Percentiles rank a stretch among this genome's conserved stretches.
phyloP scores from a whole-genome alignment of 257 asterid species.

The Mentha longifolia region DNA sequence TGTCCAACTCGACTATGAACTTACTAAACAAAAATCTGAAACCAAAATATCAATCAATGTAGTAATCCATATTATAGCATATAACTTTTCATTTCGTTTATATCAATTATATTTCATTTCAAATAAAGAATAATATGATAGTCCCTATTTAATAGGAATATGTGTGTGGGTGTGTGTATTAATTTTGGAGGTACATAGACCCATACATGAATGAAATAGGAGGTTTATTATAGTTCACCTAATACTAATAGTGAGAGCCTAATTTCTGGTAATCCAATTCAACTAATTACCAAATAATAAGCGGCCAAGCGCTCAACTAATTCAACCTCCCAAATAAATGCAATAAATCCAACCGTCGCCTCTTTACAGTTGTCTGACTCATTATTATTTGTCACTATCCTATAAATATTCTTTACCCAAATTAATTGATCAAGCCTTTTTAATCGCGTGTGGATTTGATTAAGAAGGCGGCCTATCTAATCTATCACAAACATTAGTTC shows the following conservation, averaged over 20 bases:
- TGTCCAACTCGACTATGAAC: too few relatives aligned
- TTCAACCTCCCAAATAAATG: slow-evolving; percentile 29
- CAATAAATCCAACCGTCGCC: slow-evolving; percentile 18
- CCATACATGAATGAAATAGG: not conserved
- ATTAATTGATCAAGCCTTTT: not conserved
- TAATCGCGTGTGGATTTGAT: not conserved
- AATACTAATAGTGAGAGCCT: too few relatives aligned
- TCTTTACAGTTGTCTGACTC: too few relatives aligned
- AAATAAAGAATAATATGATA: too few relatives aligned
- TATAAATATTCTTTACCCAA: not conserved
- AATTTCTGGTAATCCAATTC: slow-evolving; percentile 31
- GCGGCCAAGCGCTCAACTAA: slow-evolving; percentile 15
- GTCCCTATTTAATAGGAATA: too few relatives aligned
- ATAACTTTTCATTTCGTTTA: too few relatives aligned
- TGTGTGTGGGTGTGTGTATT: too few relatives aligned
- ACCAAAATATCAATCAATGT: too few relatives aligned
- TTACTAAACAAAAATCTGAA: too few relatives aligned
- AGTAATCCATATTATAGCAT: too few relatives aligned
- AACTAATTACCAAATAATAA: not conserved
- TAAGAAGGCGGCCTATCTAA: not conserved
- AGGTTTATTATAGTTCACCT: slow-evolving; percentile 27
- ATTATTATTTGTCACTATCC: not conserved
- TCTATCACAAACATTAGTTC: not conserved
- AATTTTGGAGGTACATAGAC: not conserved
- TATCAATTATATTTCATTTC: too few relatives aligned